phyloP scores from a whole-genome alignment of 2,329 filamentous ascomycete genomes.

The Epichloe festucae region DNA sequence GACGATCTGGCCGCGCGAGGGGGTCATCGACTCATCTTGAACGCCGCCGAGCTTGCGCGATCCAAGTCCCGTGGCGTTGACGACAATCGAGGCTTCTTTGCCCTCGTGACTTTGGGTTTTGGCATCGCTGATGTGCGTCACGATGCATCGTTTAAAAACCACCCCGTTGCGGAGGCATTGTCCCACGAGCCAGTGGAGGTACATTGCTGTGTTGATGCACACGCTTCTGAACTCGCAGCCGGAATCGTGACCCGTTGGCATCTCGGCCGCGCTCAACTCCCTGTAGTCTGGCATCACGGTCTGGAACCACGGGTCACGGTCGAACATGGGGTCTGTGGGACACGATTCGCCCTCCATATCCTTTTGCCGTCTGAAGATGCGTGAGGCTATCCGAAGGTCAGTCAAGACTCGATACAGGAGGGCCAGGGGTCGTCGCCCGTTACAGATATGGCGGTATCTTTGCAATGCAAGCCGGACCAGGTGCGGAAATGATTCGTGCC shows the following conservation, averaged over 20 bases:
- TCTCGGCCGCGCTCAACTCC: slow-evolving; percentile 40
- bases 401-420: not conserved
- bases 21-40: slow-evolving; percentile 57
- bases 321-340: slow-evolving; percentile 48
- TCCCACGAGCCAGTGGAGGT: slow-evolving; percentile 73
- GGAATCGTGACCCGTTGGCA: slow-evolving; percentile 54
- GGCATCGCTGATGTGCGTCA: slow-evolving; percentile 65
- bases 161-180: slow-evolving; percentile 67
- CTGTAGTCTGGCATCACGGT: slow-evolving; percentile 59
- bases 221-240: slow-evolving; percentile 70
- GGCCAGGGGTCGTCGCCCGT: not conserved
- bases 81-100: slow-evolving; percentile 49
- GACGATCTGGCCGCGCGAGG: slow-evolving; percentile 72
- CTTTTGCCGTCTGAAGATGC: slow-evolving; percentile 44
- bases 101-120: slow-evolving; percentile 36
- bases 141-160: slow-evolving; percentile 46
- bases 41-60: slow-evolving; percentile 71
- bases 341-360: slow-evolving; percentile 35
- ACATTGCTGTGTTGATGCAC: slow-evolving; percentile 83
- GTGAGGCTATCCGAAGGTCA: slow-evolving; percentile 25
- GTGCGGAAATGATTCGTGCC: not conserved
- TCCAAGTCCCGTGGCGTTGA: slow-evolving; percentile 78
- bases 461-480: not conserved
- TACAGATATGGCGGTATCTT: not conserved
- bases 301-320: slow-evolving; percentile 61